Evolutionary conservation across 805 yeast species (phyloP), one percentile per base, ranked within the genome.

Genomic region (Candida verbasci): DNA sequence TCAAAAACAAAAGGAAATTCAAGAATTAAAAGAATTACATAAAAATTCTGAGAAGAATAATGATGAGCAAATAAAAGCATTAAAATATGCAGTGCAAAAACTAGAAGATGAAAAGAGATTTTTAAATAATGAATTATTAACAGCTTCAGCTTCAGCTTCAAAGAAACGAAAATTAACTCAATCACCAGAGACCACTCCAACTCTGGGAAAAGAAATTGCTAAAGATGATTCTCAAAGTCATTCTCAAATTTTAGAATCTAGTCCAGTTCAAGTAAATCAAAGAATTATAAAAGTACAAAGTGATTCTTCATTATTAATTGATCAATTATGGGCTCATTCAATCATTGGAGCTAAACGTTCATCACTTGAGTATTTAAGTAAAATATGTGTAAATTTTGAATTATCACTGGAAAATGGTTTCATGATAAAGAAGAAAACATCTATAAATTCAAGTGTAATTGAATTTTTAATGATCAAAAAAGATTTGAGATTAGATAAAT

Each of bases 401-500:
- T 24, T 53, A 8, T 34, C 24, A 4, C 29, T 50, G 4, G 31
- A 40, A 2, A 53, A 43, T 16, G 39, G 39, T 22, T 44, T 56
- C 23, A 27, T 52, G 27, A 43, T 73, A 22, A 31, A 37, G 5
- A 40, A 46, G 12, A 48, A 55, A 23, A 52, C 55, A 10, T 64
- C 76, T 2, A 30, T 74, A 1, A 59, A 59, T 5, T 48, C 48
- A 17, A 38, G 53, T 53, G 28, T 80, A 1, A 43, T 69, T 12
- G 66, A 65, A 30, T 74, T 59, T 42, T 54, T 80, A 29, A 57
- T 74, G 34, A 42, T 50, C 2, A 58, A 65, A 35, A 72, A 73
- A 37, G 62, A 67, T 34, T 48, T 68, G 29, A 50, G 83, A 41
- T 56, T 80, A 27, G 84, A 79, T 46, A 55, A 64, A 15, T 56